These are phyloP conservation scores for Blastobotrys terrestris DNA, from an alignment of 805 yeast species.

Conservation along the genomic window DNA sequence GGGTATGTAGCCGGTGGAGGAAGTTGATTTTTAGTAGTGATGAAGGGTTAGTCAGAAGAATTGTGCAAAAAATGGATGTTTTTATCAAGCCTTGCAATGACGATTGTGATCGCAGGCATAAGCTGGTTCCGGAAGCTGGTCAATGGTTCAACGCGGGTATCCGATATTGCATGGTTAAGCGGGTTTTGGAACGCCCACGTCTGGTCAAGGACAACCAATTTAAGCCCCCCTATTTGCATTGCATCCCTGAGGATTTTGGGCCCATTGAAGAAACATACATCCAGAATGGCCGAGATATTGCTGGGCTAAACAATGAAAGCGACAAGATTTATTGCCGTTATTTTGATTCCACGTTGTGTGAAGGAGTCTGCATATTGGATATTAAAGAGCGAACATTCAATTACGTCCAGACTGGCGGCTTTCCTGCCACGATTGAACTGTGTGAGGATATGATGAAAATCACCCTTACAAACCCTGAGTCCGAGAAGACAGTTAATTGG, in stretches of 20 bases:
- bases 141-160: neutral
- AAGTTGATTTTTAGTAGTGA: neutral
- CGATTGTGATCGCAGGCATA: neutral
- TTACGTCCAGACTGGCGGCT: neutral
- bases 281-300: neutral
- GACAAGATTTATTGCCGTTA: neutral
- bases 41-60: neutral
- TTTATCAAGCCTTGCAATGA: neutral
- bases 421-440: neutral
- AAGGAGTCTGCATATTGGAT: constrained; percentile 1
- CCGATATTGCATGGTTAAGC: neutral
- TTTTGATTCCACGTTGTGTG: neutral
- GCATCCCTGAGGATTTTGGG: neutral
- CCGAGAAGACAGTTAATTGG: neutral
- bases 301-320: neutral
- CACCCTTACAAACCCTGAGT: neutral
- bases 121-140: neutral
- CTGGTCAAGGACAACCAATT: neutral
- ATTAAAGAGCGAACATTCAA: constrained; percentile 1
- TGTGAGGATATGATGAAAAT: neutral
- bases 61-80: neutral
- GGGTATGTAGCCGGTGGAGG: neutral
- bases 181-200: neutral
- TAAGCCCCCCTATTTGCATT: neutral
- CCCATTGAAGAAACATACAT: neutral